Percentiles rank a stretch among this genome's conserved stretches.
Conservation (phyloP, 176 grass and related monocot species). For the Panicum miliaceum region DNA sequence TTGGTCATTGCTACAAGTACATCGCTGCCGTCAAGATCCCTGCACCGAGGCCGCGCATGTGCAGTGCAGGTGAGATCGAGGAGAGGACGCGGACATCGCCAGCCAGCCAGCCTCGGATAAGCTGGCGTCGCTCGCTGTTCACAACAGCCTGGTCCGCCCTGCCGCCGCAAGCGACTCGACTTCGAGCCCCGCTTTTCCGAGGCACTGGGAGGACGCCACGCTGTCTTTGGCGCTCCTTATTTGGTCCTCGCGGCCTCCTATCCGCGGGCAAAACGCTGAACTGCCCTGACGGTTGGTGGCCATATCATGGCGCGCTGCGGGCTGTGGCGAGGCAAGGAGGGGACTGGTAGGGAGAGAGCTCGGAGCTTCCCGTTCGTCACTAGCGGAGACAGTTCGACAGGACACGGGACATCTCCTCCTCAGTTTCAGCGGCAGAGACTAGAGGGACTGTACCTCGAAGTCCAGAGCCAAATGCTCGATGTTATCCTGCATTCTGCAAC, state of each 20-base stretch:
- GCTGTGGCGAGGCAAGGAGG: neutral
- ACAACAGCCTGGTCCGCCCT: conserved; percentile 1
- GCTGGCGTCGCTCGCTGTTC: conserved; percentile 15
- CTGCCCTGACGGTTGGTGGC: conserved; percentile 12
- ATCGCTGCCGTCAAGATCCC: neutral
- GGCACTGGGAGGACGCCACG: neutral
- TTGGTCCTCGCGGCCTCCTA: neutral
- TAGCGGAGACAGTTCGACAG: neutral
- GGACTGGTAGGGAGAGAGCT: neutral
- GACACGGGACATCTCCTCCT: neutral
- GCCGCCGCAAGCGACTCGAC: conserved; percentile 37
- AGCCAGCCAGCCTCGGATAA: conserved; percentile 21
- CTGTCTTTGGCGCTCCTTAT: neutral
- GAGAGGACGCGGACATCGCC: conserved; percentile 14
- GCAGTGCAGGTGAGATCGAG: neutral
- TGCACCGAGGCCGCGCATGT: conserved; percentile 19
- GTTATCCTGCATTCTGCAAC: conserved; percentile 18
- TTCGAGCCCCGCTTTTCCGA: neutral
- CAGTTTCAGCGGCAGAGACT: neutral
- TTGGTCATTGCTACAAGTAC: neutral
- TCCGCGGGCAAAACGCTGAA: neutral
- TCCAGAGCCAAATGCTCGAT: neutral
- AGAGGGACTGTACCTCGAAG: neutral
- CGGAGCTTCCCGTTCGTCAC: conserved; percentile 3
- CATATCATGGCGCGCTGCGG: neutral